Percentiles rank a stretch among this genome's conserved stretches.
phyloP scores from a whole-genome alignment of 2,329 filamentous ascomycete species.

The Cryphonectria naterciae region DNA sequence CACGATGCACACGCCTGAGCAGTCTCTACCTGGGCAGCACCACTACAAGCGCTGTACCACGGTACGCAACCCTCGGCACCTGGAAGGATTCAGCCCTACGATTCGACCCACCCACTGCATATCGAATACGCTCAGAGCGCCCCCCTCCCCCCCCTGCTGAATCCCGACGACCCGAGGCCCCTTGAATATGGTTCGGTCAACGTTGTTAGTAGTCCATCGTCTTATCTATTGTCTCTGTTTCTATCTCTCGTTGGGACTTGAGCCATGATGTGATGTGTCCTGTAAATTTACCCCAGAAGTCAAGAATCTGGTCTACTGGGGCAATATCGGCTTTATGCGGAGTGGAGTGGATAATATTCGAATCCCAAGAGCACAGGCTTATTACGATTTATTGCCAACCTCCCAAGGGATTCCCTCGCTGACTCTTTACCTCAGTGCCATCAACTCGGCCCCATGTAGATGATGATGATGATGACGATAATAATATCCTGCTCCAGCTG shows the following conservation, averaged over 20 bases:
- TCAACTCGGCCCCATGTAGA: background rate
- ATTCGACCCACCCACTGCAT: background rate
- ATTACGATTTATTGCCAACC: background rate
- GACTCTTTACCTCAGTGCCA: background rate
- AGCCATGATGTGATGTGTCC: background rate
- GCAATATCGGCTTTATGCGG: background rate
- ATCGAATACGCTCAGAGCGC: background rate
- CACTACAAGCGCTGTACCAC: background rate
- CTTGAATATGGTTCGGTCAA: background rate
- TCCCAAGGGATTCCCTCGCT: background rate
- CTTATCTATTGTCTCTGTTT: background rate
- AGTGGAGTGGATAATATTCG: background rate
- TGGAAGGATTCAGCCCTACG: slow-evolving; percentile 19
- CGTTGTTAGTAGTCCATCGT: background rate
- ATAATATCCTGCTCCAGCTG: background rate
- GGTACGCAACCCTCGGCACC: background rate
- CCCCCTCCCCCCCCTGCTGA: background rate
- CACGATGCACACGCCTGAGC: background rate
- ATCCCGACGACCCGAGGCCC: slow-evolving; percentile 7
- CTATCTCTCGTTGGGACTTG: background rate
- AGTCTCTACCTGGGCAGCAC: background rate
- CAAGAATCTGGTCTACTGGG: background rate
- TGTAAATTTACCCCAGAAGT: background rate
- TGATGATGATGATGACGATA: background rate
- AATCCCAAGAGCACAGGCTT: background rate